Evolutionary conservation across 176 grass and related monocot species (phyloP).

Genomic region (Themeda triandra): DNA sequence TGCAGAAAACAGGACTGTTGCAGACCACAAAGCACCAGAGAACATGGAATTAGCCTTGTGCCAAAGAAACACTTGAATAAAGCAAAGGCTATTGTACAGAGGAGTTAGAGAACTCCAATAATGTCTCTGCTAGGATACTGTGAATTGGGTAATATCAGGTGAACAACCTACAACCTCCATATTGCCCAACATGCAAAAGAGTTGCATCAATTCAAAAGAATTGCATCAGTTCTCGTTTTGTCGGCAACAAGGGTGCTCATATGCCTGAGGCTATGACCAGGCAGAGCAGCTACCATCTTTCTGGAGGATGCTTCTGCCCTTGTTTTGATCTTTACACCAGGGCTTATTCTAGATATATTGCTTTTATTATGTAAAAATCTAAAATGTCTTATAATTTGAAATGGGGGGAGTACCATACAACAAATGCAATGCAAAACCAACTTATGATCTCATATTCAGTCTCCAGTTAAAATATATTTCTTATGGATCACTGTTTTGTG

Average conservation of each 20-base stretch:
- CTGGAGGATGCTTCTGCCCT: background rate
- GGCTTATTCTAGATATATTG: too few relatives aligned
- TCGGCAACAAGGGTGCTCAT: too few relatives aligned
- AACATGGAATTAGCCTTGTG: background rate
- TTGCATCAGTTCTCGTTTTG: background rate
- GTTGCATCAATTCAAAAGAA: background rate
- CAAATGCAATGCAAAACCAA: background rate
- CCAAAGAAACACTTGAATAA: background rate
- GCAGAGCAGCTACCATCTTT: background rate
- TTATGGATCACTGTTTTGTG: background rate
- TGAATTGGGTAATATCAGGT: background rate
- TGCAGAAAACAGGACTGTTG: constrained; percentile 61
- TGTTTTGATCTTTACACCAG: background rate
- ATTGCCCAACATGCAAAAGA: background rate
- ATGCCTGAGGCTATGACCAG: too few relatives aligned
- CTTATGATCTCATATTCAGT: background rate
- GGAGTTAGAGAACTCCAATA: background rate
- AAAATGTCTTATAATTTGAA: too few relatives aligned
- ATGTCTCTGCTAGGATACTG: background rate
- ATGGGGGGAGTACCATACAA: background rate
- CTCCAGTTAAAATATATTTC: too few relatives aligned
- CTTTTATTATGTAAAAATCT: too few relatives aligned
- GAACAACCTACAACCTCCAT: background rate
- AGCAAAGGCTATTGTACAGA: background rate
- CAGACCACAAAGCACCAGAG: constrained; percentile 34